A percentile compares a stretch with the other conserved stretches of the same genome.
Conservation (phyloP, 1,139 yeast genomes). For the Yamadazyma buinensis region DNA sequence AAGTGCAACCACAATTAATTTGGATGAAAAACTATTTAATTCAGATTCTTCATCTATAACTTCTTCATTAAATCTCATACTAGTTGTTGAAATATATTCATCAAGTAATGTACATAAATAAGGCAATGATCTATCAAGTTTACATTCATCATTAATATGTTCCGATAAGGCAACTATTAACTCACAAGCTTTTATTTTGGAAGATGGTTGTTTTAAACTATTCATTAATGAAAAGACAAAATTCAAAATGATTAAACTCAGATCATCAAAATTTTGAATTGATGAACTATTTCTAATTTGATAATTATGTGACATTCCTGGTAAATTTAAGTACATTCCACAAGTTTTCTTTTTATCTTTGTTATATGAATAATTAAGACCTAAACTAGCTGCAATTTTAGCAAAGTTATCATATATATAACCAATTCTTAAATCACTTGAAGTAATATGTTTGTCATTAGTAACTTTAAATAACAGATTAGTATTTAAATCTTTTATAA, state of each 20-base stretch:
- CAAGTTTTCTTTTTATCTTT: background rate
- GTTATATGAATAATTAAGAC: constrained; percentile 29
- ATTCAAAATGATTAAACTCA: constrained; percentile 60
- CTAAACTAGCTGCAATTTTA: constrained; percentile 45
- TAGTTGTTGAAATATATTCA: constrained; percentile 21
- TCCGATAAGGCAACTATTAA: constrained; percentile 74
- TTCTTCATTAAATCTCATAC: constrained; percentile 4
- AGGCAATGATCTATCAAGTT: constrained; percentile 82
- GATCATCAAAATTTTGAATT: constrained; percentile 13
- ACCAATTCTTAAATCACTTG: constrained; percentile 59
- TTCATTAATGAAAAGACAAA: constrained; percentile 63
- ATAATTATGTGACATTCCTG: constrained; percentile 43
- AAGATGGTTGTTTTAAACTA: constrained; percentile 58
- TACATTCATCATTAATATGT: constrained; percentile 74
- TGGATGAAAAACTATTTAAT: constrained; percentile 13
- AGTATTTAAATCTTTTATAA: constrained; percentile 43
- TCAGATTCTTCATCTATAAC: background rate
- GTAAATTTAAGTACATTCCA: constrained; percentile 44
- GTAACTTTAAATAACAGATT: constrained; percentile 17
- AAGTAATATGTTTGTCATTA: constrained; percentile 21
- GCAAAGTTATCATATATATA: constrained; percentile 56
- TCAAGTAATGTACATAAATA: constrained; percentile 54
- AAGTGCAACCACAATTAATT: constrained; percentile 62
- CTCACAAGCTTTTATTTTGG: constrained; percentile 71
- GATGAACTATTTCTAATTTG: constrained; percentile 33